Conservation (phyloP, 2,329 filamentous ascomycete species). For the Raffaelea arxii region DNA sequence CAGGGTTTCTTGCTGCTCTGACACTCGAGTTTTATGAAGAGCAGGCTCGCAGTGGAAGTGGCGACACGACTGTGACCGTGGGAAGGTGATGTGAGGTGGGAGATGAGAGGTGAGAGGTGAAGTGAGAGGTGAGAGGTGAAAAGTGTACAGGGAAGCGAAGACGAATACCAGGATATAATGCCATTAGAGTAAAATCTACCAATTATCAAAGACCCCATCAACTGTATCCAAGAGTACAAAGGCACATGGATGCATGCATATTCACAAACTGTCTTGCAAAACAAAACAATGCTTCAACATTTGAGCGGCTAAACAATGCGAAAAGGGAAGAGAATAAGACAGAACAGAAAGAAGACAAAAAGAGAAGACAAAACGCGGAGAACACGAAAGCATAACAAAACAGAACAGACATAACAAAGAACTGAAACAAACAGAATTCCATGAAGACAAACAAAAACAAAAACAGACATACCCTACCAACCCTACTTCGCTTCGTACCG, state of each 20-base stretch:
- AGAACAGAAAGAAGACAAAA: conserved; percentile 10
- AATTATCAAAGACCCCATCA: too few relatives aligned
- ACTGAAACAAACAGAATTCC: conserved; percentile 11
- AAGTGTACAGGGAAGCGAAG: neutral
- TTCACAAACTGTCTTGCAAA: too few relatives aligned
- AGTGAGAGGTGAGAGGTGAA: too few relatives aligned
- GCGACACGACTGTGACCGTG: neutral
- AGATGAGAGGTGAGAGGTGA: too few relatives aligned
- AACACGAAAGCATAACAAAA: conserved; percentile 8
- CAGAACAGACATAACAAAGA: neutral
- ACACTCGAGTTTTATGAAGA: conserved; percentile 91
- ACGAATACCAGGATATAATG: too few relatives aligned
- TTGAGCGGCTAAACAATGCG: too few relatives aligned
- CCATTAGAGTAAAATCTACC: too few relatives aligned
- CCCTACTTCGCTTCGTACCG: conserved; percentile 55
- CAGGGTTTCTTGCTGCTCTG: conserved; percentile 82
- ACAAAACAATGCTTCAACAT: too few relatives aligned
- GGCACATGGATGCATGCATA: too few relatives aligned
- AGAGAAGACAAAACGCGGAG: conserved; percentile 9
- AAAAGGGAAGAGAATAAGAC: neutral
- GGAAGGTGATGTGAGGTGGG: too few relatives aligned
- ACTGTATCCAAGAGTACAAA: too few relatives aligned
- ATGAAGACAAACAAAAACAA: neutral
- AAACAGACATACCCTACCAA: neutral
- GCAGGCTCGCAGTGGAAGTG: conserved; percentile 22